Base-by-base conservation (phyloP, 2,329 filamentous ascomycete species). In the Calonectria honghensis region DNA sequence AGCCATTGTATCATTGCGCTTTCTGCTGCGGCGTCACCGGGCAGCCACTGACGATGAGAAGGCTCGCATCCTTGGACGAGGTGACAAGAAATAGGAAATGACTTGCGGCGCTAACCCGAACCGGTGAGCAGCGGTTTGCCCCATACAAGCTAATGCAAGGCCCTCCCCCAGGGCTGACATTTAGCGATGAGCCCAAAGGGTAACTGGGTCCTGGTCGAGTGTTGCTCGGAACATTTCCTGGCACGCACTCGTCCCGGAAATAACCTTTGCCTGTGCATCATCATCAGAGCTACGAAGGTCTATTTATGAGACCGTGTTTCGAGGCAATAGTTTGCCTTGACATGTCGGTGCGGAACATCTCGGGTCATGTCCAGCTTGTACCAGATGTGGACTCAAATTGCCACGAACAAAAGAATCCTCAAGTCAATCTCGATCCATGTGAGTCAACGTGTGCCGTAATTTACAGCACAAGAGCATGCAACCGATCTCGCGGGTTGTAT, bases 91-190 rank as follows among this genome's bases (percentile, higher is more conserved):
- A 70, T 71, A 74, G 59, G 59, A 61, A 74, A 74, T 70, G 68
- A 70, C 74, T 52, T 75, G 45, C 66, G 45, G 69, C 59, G 59
- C 72, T 76, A 75, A 68, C 59, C 39, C 27, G 35, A 63, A 65
- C 51, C 31, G 50, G 50, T 64, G 51, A 31, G 68, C 41, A 52
- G 51, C 51, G 10, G 57, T 52, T 57, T 54, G 41, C 29, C 41
- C 57, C 9, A 29, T 27, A 32, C 35, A 27, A 27, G 20, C 67
- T 54, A 73, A 73, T 73, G 31, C 67, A 51, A 66, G 27, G n/a
- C 66, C 61, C 57, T 41, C 37, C 27, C n/a, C 24, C 57, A 63
- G 57, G 57, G 57, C 57, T 63, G 57, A 63, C 57, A 27, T 63
- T 29, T 41, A 5, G 24, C 10, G 13, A 35, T 31, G 45, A 41